Evolutionary conservation across 495 filamentous ascomycete species (phyloP).

Genomic region (Halenospora varia): DNA sequence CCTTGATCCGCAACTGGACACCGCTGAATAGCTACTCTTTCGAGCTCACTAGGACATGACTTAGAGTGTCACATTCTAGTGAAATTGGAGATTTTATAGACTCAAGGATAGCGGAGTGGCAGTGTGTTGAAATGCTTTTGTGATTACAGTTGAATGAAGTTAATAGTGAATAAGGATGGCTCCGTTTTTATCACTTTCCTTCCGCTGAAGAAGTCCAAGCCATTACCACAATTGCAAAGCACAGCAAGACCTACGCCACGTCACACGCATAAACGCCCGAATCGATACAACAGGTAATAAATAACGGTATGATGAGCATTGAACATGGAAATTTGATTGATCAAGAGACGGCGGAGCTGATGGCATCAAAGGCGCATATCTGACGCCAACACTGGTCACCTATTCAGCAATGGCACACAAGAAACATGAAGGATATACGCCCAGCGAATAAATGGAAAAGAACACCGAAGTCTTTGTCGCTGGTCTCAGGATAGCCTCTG

Average conservation of each 20-base stretch:
- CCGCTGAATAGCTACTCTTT: too few relatives aligned
- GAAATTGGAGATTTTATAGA: too few relatives aligned
- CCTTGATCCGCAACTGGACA: too few relatives aligned
- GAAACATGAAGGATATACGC: conserved; percentile 38
- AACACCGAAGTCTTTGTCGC: conserved; percentile 41
- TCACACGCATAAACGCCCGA: conserved; percentile 50
- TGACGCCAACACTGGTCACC: conserved; percentile 51
- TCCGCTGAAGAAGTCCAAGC: conserved; percentile 47
- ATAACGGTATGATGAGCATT: conserved; percentile 51
- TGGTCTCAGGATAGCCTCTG: conserved; percentile 40
- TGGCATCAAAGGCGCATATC: conserved; percentile 41
- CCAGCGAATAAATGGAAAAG: conserved; percentile 37
- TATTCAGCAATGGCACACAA: conserved; percentile 45
- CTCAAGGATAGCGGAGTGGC: too few relatives aligned
- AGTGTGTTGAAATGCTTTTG: too few relatives aligned
- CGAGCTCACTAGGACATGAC: too few relatives aligned
- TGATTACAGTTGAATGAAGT: too few relatives aligned
- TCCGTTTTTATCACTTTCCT: too few relatives aligned
- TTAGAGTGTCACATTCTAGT: too few relatives aligned
- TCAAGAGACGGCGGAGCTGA: conserved; percentile 41
- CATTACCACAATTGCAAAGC: conserved; percentile 40
- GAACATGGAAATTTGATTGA: conserved; percentile 56
- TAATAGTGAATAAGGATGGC: too few relatives aligned
- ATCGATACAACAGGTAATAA: conserved; percentile 47
- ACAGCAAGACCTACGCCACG: conserved; percentile 49